Conservation (phyloP, 2,329 filamentous ascomycete species). For the Ceratocystiopsis sp. region DNA sequence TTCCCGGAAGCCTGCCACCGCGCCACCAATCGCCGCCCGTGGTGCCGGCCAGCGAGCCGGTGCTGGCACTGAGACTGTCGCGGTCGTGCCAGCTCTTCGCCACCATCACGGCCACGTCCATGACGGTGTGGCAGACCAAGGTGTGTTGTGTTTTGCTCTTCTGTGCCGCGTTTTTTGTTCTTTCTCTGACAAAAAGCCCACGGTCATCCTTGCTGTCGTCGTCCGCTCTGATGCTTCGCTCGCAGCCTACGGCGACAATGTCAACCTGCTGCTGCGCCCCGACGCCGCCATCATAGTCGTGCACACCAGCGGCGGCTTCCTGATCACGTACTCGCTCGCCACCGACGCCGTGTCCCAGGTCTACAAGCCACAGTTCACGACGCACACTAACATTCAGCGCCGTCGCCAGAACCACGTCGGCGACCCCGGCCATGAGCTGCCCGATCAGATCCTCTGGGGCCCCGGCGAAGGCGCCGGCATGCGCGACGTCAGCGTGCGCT, state of each 20-base stretch:
- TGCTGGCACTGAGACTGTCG: slow-evolving; percentile 61
- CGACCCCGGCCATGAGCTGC: slow-evolving; percentile 33
- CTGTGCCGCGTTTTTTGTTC: not conserved
- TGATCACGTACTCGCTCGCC: slow-evolving; percentile 88
- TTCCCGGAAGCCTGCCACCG: slow-evolving; percentile 13
- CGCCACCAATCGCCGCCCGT: slow-evolving; percentile 5
- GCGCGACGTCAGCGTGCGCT: slow-evolving; percentile 74
- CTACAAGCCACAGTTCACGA: slow-evolving; percentile 67
- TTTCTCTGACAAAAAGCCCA: slow-evolving; percentile 41
- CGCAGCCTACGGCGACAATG: slow-evolving; percentile 68
- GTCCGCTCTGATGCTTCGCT: slow-evolving; percentile 68
- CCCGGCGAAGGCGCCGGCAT: slow-evolving; percentile 71
- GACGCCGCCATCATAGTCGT: slow-evolving; percentile 87
- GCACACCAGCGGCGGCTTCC: slow-evolving; percentile 67
- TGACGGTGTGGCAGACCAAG: slow-evolving; percentile 96
- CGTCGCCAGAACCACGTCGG: slow-evolving; percentile 44
- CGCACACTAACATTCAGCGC: slow-evolving; percentile 44
- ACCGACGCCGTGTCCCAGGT: slow-evolving; percentile 69
- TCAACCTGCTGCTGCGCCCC: slow-evolving; percentile 69
- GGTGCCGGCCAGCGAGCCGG: slow-evolving; percentile 40
- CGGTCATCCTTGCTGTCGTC: slow-evolving; percentile 71
- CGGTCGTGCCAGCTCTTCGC: slow-evolving; percentile 71
- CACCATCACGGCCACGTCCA: slow-evolving; percentile 65
- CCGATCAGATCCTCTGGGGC: slow-evolving; percentile 51
- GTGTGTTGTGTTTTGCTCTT: slow-evolving; percentile 26